phyloP scores from a whole-genome alignment of 495 filamentous ascomycete species.

The Choiromyces venosus region DNA sequence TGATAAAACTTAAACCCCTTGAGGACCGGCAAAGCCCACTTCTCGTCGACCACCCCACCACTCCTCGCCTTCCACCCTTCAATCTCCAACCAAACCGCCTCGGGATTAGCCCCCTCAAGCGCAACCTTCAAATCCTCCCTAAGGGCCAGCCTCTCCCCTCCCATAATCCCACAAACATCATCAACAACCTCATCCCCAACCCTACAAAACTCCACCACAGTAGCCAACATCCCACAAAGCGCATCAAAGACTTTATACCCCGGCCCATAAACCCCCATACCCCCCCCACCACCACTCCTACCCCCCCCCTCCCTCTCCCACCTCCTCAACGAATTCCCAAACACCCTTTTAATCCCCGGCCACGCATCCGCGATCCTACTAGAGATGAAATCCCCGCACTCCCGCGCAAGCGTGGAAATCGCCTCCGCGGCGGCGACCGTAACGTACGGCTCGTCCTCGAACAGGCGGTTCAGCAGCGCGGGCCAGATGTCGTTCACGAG shows the following conservation, averaged over 20 bases:
- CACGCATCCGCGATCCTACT: constrained; percentile 66
- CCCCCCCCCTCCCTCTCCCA: constrained; percentile 25
- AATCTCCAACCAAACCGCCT: constrained; percentile 66
- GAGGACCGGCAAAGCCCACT: constrained; percentile 43
- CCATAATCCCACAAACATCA: constrained; percentile 58
- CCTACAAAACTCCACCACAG: constrained; percentile 53
- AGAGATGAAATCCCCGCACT: constrained; percentile 75
- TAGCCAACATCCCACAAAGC: constrained; percentile 51
- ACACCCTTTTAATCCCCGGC: constrained; percentile 48
- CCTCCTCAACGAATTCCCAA: constrained; percentile 36
- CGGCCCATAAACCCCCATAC: constrained; percentile 52
- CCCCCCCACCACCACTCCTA: constrained; percentile 17
- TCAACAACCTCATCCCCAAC: constrained; percentile 62
- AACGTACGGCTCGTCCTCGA: constrained; percentile 72
- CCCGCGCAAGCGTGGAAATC: constrained; percentile 55
- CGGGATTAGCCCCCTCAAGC: constrained; percentile 58
- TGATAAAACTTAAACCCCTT: constrained; percentile 46
- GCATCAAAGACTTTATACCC: constrained; percentile 57
- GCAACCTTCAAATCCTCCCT: constrained; percentile 50
- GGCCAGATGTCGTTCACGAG: constrained; percentile 88
- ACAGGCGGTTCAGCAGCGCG: constrained; percentile 61
- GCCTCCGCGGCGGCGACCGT: constrained; percentile 61
- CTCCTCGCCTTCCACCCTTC: constrained; percentile 40
- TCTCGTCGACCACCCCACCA: constrained; percentile 43
- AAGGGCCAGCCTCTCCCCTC: constrained; percentile 48